A percentile compares a stretch with the other conserved stretches of the same genome.
phyloP scores from a whole-genome alignment of 179 eudicot genomes.

The Beta macrorhiza region DNA sequence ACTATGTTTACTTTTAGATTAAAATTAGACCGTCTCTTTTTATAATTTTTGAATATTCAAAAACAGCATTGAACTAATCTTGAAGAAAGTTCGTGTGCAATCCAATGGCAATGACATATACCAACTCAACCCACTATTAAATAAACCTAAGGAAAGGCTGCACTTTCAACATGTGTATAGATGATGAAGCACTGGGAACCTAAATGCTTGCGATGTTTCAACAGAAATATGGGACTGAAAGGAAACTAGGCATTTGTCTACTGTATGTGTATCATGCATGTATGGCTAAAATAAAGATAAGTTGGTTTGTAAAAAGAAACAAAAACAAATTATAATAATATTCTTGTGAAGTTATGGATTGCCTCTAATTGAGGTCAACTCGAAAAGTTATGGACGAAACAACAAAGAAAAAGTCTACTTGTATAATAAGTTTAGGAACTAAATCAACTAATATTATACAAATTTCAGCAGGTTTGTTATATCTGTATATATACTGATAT shows the following conservation, averaged over 20 bases:
- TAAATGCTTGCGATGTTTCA: conserved; percentile 30
- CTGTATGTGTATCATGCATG: too few species aligned
- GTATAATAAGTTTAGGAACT: too few species aligned
- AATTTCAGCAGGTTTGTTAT: too few species aligned
- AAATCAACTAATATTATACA: too few species aligned
- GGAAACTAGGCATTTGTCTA: neutral
- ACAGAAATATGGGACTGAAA: conserved; percentile 18
- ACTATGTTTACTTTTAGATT: too few species aligned
- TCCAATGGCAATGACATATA: conserved; percentile 32
- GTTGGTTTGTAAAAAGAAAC: too few species aligned
- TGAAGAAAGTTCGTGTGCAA: neutral
- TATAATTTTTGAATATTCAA: too few species aligned
- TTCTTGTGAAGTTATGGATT: neutral
- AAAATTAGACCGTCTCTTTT: too few species aligned
- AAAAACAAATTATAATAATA: neutral
- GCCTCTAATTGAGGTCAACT: neutral
- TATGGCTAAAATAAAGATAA: too few species aligned
- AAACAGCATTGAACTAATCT: neutral
- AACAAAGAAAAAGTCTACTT: too few species aligned
- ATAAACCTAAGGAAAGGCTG: conserved; percentile 19
- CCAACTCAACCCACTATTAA: conserved; percentile 22
- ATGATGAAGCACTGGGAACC: conserved; percentile 20
- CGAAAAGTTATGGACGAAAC: neutral
- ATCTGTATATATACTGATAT: too few species aligned
- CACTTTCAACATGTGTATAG: conserved; percentile 25